A percentile compares a stretch with the other conserved stretches of the same genome.
Conservation (phyloP, 2,329 filamentous ascomycete genomes). For the Fusarium sp. region DNA sequence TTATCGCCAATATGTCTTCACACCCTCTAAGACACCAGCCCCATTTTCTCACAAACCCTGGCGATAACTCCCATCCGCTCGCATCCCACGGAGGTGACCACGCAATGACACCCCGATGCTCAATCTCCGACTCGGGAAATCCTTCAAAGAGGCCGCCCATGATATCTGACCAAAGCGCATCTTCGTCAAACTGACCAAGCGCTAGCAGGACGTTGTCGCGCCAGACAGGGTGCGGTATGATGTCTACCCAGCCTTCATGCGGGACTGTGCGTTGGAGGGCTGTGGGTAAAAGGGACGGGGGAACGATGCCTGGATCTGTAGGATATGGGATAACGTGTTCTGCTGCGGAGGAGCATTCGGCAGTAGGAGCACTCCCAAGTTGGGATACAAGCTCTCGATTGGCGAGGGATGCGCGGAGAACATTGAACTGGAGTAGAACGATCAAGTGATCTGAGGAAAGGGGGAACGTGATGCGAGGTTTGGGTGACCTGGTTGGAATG, state of each 20-base stretch:
- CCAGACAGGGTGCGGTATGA: conserved; percentile 50
- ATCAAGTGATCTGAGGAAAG: conserved; percentile 9
- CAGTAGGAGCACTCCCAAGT: not conserved
- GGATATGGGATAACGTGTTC: not conserved
- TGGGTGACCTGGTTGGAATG: no score
- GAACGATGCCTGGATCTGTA: not conserved
- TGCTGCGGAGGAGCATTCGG: not conserved
- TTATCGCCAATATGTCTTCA: conserved; percentile 18
- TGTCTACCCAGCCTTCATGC: conserved; percentile 56
- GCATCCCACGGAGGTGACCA: conserved; percentile 50
- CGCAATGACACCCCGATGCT: conserved; percentile 54
- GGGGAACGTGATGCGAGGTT: not conserved
- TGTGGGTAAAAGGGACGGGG: not conserved
- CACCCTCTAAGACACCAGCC: conserved; percentile 29
- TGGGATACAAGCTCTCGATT: not conserved
- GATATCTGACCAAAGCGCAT: conserved; percentile 57
- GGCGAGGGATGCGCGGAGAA: not conserved
- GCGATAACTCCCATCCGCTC: conserved; percentile 38
- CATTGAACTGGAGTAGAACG: conserved; percentile 4
- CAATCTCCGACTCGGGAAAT: conserved; percentile 56
- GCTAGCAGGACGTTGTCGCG: conserved; percentile 54
- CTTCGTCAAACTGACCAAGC: conserved; percentile 54
- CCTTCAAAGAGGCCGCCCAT: conserved; percentile 58
- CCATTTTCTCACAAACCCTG: conserved; percentile 38
- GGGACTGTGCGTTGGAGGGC: conserved; percentile 41